Evolutionary conservation across 306 rosid genomes (phyloP), one percentile per base, ranked within the genome.

Genomic region (Urtica urens): DNA sequence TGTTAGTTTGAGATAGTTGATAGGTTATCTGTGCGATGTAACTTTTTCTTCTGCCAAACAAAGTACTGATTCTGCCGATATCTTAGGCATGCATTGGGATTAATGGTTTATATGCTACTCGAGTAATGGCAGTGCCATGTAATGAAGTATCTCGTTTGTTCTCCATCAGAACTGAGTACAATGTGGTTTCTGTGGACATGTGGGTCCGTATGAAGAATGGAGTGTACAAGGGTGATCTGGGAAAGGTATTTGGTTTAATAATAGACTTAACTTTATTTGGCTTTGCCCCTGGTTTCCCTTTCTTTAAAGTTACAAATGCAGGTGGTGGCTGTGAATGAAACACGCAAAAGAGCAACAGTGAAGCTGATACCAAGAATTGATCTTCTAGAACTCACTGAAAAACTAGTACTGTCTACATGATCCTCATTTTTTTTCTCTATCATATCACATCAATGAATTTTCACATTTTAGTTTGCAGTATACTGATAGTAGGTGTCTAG

Each of bases 121-220:
- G 99, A 38, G 62, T 73, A 54, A 73, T 72, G 65, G 74, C 68
- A 60, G 78, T 92, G 56, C 96, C 96, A 5, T 75, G 55, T 60
- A 75, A 67, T 62, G 99, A 85, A 59, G 67, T 79, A 66, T 58
- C 69, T 63, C 85, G 74, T 72, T 59, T 85, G 50, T 68, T 92
- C 50, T 65, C 83, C 38, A 53, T 69, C 41, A 74, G 67, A 41
- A 69, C 51, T 42, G 76, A 63, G 59, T 52, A 49, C 44, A 78
- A 71, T 60, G 87, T 73, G 59, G 63, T 92, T 61, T 51, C 83
- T 39, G 80, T 30, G 31, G 99, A 96, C 20, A 77, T 51, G 57
- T 85, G 95, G 99, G 83, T 73, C 53, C 96, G 96, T 37, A 71
- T 92, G 60, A 92, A 85, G 76, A 79, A 33, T 75, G 99, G 99